These are phyloP conservation scores for Tetrapyrgos nigripes DNA, from an alignment of 1,284 basidiomycete genomes.

Conservation along the genomic window DNA sequence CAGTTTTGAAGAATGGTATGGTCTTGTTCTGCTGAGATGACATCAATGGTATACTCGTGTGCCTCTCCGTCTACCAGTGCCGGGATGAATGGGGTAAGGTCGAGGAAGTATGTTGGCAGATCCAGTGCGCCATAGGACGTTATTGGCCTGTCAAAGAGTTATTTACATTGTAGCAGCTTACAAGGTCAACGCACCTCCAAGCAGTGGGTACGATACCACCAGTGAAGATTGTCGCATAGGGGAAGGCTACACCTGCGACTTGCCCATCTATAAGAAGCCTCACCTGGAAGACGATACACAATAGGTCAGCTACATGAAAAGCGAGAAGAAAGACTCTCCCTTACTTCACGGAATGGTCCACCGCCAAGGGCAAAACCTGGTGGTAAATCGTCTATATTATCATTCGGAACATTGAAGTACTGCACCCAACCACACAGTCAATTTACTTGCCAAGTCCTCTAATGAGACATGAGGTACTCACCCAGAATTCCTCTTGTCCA, in stretches of 20 bases:
- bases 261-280: conserved; percentile 69
- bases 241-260: conserved; percentile 69
- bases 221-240: conserved; percentile 15
- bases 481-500: conserved; percentile 81
- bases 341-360: conserved; percentile 82
- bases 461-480: conserved; percentile 31
- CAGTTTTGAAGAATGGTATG: conserved; percentile 75
- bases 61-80: conserved; percentile 70
- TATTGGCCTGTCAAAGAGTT: conserved; percentile 10
- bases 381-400: conserved; percentile 62
- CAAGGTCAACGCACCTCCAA: conserved; percentile 57
- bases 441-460: conserved; percentile 12
- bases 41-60: conserved; percentile 74
- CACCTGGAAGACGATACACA: not conserved
- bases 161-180: not conserved
- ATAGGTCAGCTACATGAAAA: not conserved
- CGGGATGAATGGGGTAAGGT: conserved; percentile 81
- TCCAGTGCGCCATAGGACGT: conserved; percentile 74
- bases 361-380: conserved; percentile 35
- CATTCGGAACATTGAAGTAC: conserved; percentile 76
- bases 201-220: conserved; percentile 67
- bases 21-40: conserved; percentile 73
- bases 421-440: conserved; percentile 35
- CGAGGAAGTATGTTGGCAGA: conserved; percentile 79
- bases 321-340: conserved; percentile 27